Evolutionary conservation across 139 green algal genomes (phyloP).

Genomic region (Nannochloris sp.): DNA sequence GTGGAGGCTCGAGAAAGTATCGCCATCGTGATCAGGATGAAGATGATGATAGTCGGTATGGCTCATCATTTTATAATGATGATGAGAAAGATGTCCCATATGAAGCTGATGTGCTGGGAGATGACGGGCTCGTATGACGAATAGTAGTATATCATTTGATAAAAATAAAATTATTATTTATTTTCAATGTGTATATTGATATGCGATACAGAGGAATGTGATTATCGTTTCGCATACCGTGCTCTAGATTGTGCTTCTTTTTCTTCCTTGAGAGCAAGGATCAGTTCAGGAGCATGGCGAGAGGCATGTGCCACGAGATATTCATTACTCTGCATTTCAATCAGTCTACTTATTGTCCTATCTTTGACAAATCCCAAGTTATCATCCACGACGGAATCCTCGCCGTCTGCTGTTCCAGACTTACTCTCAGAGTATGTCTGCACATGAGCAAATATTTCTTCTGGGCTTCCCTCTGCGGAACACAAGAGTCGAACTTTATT

Average conservation of each 20-base stretch:
- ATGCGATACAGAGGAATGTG: background rate
- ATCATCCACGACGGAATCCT: conserved; percentile 64
- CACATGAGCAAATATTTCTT: conserved; percentile 78
- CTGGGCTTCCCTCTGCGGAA: conserved; percentile 61
- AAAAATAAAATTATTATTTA: background rate
- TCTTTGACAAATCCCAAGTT: conserved; percentile 91
- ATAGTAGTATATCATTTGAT: background rate
- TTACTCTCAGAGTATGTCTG: conserved; percentile 51
- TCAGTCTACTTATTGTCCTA: conserved; percentile 77
- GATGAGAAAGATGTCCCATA: background rate
- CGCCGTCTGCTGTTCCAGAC: background rate
- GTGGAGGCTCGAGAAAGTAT: no score
- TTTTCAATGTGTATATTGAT: background rate
- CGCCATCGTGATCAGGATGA: no score
- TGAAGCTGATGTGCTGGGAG: conserved; percentile 3
- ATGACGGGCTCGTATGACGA: background rate
- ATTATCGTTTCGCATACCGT: background rate
- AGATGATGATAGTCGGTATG: background rate
- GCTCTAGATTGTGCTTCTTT: background rate
- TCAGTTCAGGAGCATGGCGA: conserved; percentile 56
- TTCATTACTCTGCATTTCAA: conserved; percentile 83
- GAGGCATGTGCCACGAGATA: conserved; percentile 69
- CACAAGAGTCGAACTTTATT: conserved; percentile 68
- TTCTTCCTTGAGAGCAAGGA: conserved; percentile 55
- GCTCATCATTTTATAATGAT: background rate